Evolutionary conservation across 2,329 filamentous ascomycete genomes (phyloP), one percentile per base, ranked within the genome.

Genomic region (Penicillium palitans): DNA sequence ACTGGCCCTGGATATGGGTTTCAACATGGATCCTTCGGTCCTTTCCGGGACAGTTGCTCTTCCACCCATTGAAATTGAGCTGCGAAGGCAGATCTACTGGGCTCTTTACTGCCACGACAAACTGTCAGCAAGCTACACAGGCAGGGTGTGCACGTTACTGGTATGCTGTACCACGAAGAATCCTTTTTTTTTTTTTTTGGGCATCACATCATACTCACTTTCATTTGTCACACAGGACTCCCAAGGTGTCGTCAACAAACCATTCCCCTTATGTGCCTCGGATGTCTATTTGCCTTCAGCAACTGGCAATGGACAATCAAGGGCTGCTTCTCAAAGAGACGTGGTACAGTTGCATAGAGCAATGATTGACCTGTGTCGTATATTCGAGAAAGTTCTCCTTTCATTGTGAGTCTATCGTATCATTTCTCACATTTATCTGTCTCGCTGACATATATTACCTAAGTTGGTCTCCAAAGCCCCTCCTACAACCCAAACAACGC

Each of bases 41-140:
- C 58, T 74, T 6, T 61, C 62, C 13, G 67, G 67, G 17, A 65
- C 71, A 9, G 64, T 63, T 40, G 50, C 61, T 13, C 61, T 75
- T 35, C 55, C 68, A 0, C 19, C 45, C 0, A 64, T 70, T 19
- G 74, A 76, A 47, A 66, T 69, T 21, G 67, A 74, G 15, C 48
- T 75, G 2, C 56, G 74, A 8, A 64, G 71, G 21, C 73, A 74
- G 49, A 73, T 76, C 2, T 76, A 76, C 45, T 76, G 73, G 74
- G 61, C 72, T 1, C 55, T 75, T 2, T 76, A 76, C 35, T 74
- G 71, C 25, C 63, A 70, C 48, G 74, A 76, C 52, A 76, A 76
- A 35, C 59, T 74, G 3, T 66, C 68, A 0, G 70, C 73, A 4
- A 72, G 66, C 21, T 75, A 76, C 50, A 74, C 72, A 1, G 74